Evolutionary conservation across 2,329 filamentous ascomycete genomes (phyloP).

Genomic region (Claviceps purpurea): DNA sequence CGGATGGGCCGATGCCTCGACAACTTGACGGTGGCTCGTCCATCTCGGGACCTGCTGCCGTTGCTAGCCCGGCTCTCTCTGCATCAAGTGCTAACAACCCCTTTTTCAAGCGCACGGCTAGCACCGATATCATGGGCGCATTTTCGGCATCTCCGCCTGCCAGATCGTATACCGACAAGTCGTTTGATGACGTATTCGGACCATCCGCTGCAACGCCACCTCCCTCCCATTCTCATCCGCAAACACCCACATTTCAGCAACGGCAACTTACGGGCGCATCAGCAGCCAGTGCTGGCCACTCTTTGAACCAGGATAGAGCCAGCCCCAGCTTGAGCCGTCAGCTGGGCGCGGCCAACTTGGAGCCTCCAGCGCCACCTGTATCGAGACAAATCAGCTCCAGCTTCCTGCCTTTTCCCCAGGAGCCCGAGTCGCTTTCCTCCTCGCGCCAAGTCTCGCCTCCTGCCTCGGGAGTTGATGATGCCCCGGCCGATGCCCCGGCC

Average conservation of each 20-base stretch:
- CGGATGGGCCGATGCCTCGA: conserved; percentile 42
- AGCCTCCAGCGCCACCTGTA: conserved; percentile 51
- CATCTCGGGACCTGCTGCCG: conserved; percentile 30
- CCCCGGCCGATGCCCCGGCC: conserved; percentile 27
- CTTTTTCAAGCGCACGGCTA: conserved; percentile 68
- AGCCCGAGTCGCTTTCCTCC: conserved; percentile 57
- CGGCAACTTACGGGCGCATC: conserved; percentile 46
- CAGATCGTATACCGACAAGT: conserved; percentile 44
- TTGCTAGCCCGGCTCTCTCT: conserved; percentile 58
- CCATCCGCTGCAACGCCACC: conserved; percentile 36
- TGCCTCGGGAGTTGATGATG: conserved; percentile 42
- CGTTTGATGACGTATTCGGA: conserved; percentile 81
- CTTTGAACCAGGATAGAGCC: conserved; percentile 35
- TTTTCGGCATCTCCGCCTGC: conserved; percentile 33
- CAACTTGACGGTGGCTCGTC: conserved; percentile 39
- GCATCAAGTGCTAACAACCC: conserved; percentile 75
- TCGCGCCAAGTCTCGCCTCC: conserved; percentile 69
- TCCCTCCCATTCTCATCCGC: conserved; percentile 21
- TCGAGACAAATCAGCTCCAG: conserved; percentile 67
- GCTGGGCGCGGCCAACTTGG: conserved; percentile 42
- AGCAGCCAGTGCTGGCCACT: conserved; percentile 36
- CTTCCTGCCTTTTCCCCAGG: conserved; percentile 56
- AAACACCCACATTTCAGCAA: conserved; percentile 28
- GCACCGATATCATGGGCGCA: conserved; percentile 44
- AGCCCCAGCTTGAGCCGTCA: conserved; percentile 50